Percentiles rank a stretch among this genome's conserved stretches.
phyloP scores from a whole-genome alignment of 75 land plant genomes.

The Azolla pinnata region DNA sequence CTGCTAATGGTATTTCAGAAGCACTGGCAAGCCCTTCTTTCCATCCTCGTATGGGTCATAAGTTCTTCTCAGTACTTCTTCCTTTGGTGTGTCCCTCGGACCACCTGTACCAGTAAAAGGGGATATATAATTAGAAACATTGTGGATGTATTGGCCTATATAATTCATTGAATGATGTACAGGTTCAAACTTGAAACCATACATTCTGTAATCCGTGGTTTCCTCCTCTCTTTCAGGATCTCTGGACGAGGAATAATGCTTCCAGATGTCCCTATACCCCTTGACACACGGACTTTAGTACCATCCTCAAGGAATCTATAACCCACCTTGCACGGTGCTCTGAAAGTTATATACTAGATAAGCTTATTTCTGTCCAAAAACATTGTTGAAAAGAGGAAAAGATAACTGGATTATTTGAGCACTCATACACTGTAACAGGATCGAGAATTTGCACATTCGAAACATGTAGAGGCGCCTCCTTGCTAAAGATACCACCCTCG shows the following conservation, averaged over 20 bases:
- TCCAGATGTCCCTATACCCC: constrained; percentile 68
- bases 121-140: no score
- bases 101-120: constrained; percentile 51
- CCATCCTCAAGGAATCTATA: constrained; percentile 77
- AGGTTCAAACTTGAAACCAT: no score
- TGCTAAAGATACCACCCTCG: constrained; percentile 84
- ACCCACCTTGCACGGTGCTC: constrained; percentile 75
- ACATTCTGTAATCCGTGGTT: constrained; percentile 62
- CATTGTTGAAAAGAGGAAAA: no score
- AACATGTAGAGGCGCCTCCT: constrained; percentile 93
- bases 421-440: constrained; percentile 69
- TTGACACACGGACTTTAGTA: constrained; percentile 74
- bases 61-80: constrained; percentile 72
- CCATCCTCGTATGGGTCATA: constrained; percentile 47
- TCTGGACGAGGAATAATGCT: constrained; percentile 90
- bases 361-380: no score
- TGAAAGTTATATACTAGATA: no score
- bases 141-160: not conserved
- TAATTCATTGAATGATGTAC: not conserved
- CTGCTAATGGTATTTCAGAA: constrained; percentile 26
- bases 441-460: constrained; percentile 96
- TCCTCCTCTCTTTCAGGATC: constrained; percentile 61
- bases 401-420: no score
- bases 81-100: constrained; percentile 74
- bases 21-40: constrained; percentile 87